phyloP scores from a whole-genome alignment of 1,139 yeast genomes.

The Saccharomyces pastorianus region DNA sequence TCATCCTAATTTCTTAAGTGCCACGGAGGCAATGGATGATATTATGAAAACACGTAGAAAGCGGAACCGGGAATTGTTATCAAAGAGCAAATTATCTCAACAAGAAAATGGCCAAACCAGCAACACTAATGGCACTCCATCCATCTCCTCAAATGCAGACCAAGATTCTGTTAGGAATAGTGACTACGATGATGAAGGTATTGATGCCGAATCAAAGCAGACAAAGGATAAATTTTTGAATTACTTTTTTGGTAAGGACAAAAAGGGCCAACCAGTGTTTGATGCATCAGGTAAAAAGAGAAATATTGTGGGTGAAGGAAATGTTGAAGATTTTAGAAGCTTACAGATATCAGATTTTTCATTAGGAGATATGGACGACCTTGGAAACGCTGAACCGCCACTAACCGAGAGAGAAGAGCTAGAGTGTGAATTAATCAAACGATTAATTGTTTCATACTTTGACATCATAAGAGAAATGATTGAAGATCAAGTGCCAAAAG shows the following conservation, averaged over 20 bases:
- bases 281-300: neutral
- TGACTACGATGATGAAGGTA: conserved; percentile 2
- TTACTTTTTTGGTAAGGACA: conserved; percentile 87
- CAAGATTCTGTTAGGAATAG: conserved; percentile 9
- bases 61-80: conserved; percentile 8
- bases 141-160: conserved; percentile 7
- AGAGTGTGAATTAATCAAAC: conserved; percentile 88
- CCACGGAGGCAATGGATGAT: conserved; percentile 89
- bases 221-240: conserved; percentile 75
- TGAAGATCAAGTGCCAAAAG: conserved; percentile 96
- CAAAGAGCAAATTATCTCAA: conserved; percentile 4
- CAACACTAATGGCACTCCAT: conserved; percentile 4
- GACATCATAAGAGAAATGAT: conserved; percentile 88
- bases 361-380: conserved; percentile 25
- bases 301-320: neutral
- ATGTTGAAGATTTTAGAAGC: neutral
- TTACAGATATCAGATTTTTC: neutral
- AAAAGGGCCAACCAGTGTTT: neutral
- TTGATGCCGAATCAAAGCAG: conserved; percentile 18
- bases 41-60: conserved; percentile 69
- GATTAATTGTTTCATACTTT: conserved; percentile 84
- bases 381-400: conserved; percentile 31
- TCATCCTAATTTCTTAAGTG: conserved; percentile 94
- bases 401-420: conserved; percentile 82
- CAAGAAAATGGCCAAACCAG: conserved; percentile 9